Conservation (phyloP, 768 basidiomycete genomes). For the Naganishia onofrii region DNA sequence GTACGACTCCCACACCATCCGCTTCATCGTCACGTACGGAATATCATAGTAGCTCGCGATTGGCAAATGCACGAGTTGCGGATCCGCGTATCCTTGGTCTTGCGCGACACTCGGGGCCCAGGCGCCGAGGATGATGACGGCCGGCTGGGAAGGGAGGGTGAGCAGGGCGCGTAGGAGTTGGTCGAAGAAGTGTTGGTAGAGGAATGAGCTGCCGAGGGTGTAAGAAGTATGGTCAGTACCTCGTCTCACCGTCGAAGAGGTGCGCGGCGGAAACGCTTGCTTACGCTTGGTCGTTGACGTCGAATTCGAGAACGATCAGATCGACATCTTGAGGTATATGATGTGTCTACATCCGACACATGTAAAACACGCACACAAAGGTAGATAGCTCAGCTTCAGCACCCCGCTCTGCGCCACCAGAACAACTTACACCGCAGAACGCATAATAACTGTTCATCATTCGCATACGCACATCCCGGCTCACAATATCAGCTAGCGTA, state of each 20-base stretch:
- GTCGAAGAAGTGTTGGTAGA: conserved; percentile 49
- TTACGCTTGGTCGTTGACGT: conserved; percentile 49
- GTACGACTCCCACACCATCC: conserved; percentile 46
- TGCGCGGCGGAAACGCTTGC: no score
- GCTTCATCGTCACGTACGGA: conserved; percentile 47
- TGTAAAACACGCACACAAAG: background rate
- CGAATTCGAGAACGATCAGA: conserved; percentile 49
- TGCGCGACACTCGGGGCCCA: conserved; percentile 47
- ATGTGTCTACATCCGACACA: conserved; percentile 39
- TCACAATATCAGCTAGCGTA: no score
- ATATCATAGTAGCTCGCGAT: conserved; percentile 49
- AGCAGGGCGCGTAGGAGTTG: conserved; percentile 49
- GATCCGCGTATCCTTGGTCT: conserved; percentile 49
- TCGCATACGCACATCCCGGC: no score
- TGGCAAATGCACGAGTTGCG: conserved; percentile 48
- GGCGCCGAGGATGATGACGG: conserved; percentile 47
- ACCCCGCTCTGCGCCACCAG: background rate
- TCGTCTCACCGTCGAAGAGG: no score
- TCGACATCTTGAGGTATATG: conserved; percentile 46
- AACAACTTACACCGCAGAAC: conserved; percentile 45
- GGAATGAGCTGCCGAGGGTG: conserved; percentile 32
- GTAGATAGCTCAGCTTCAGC: background rate
- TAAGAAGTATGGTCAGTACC: no score
- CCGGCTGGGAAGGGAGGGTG: conserved; percentile 46
- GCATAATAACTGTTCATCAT: conserved; percentile 46